These are phyloP conservation scores for Kwoniella shivajii DNA, from an alignment of 1,284 basidiomycete species.

Conservation along the genomic window DNA sequence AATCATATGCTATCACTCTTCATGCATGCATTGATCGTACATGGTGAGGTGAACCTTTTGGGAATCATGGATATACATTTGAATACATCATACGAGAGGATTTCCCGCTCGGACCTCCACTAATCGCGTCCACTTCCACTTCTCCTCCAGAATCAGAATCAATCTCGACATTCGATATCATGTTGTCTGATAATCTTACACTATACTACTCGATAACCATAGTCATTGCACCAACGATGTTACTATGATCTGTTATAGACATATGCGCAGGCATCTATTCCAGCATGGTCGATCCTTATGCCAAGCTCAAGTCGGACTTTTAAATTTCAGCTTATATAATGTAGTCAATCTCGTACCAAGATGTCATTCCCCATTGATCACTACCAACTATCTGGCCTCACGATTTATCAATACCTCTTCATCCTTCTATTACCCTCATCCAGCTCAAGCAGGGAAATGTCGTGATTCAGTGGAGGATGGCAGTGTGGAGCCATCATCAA, in stretches of 20 bases:
- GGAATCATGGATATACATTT: not conserved
- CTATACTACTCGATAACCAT: not conserved
- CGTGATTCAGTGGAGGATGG: not conserved
- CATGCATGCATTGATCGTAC: no score
- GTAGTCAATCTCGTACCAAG: not conserved
- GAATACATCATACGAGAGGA: slow-evolving; percentile 1
- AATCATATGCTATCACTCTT: no score
- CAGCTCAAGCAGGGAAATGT: not conserved
- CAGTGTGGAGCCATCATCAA: not conserved
- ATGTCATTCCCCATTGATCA: no score
- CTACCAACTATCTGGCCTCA: no score
- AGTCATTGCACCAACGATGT: not conserved
- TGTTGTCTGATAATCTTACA: no score
- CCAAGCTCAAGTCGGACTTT: not conserved
- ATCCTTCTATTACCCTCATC: not conserved
- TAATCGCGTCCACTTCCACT: not conserved
- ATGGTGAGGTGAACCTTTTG: no score
- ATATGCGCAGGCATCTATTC: not conserved
- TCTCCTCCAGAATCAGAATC: not conserved
- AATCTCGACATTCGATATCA: no score
- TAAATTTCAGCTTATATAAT: not conserved
- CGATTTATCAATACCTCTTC: not conserved
- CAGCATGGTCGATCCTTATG: no score
- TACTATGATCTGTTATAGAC: not conserved
- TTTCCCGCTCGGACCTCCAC: slow-evolving; percentile 3